phyloP scores from a whole-genome alignment of 106 monocot species.

The Dactylorhiza incarnata region DNA sequence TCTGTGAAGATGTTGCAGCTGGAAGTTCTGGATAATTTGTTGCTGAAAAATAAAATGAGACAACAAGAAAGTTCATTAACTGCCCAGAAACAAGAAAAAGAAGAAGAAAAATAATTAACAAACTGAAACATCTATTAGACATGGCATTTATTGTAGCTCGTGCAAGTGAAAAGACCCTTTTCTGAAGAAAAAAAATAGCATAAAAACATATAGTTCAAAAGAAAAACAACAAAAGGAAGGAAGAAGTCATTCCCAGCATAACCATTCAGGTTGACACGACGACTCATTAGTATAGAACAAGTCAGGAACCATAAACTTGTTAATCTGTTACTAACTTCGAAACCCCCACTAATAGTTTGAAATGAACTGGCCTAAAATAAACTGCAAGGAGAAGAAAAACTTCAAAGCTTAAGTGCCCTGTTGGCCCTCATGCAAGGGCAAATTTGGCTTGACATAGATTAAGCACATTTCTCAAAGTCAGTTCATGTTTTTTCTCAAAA shows the following conservation, averaged over 20 bases:
- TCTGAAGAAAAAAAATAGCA: neutral
- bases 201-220: neutral
- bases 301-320: no score
- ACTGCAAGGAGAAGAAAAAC: neutral
- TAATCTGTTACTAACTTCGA: no score
- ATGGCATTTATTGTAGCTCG: neutral
- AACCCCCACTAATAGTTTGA: neutral
- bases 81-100: neutral
- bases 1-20: conserved; percentile 66
- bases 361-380: neutral
- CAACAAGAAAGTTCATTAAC: conserved; percentile 2
- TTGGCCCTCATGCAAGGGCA: neutral
- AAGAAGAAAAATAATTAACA: neutral
- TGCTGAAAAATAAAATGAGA: conserved; percentile 32
- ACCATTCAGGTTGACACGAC: no score
- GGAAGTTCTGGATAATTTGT: conserved; percentile 71
- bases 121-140: neutral
- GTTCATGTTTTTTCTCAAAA: neutral
- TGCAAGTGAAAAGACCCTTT: neutral
- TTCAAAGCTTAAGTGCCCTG: neutral
- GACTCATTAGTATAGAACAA: no score
- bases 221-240: neutral
- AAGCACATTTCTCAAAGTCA: neutral
- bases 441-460: neutral
- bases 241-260: neutral